Conservation (phyloP, 2,329 filamentous ascomycete genomes). For the Dryadomyces sulphureus region DNA sequence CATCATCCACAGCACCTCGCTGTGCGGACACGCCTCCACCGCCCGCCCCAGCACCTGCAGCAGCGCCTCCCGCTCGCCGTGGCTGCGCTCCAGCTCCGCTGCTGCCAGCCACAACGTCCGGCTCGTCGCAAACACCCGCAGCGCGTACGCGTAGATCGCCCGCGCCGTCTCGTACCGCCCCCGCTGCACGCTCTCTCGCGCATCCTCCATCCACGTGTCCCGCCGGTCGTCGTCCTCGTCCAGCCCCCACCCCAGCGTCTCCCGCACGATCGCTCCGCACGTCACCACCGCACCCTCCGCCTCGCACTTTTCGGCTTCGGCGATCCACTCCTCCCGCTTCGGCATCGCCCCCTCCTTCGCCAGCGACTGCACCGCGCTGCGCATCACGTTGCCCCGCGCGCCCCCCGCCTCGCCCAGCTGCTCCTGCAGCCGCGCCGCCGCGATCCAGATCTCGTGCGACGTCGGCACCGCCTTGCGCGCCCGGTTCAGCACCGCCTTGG, state of each 20-base stretch:
- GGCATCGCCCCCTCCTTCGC: slow-evolving; percentile 91
- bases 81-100: slow-evolving; percentile 78
- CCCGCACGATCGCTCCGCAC: slow-evolving; percentile 76
- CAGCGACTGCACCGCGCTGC: slow-evolving; percentile 76
- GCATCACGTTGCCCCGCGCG: slow-evolving; percentile 71
- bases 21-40: slow-evolving; percentile 82
- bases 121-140: slow-evolving; percentile 79
- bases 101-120: slow-evolving; percentile 82
- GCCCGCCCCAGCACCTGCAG: slow-evolving; percentile 83
- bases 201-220: slow-evolving; percentile 92
- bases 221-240: slow-evolving; percentile 96
- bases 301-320: slow-evolving; percentile 87
- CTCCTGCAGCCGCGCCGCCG: slow-evolving; percentile 79
- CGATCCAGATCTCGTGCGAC: slow-evolving; percentile 93
- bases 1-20: slow-evolving; percentile 89
- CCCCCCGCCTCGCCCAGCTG: slow-evolving; percentile 49
- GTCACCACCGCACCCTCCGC: slow-evolving; percentile 78
- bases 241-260: slow-evolving; percentile 83
- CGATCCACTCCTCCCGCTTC: slow-evolving; percentile 93
- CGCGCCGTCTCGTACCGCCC: slow-evolving; percentile 81
- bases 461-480: slow-evolving; percentile 88
- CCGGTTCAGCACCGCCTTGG: slow-evolving; percentile 87
- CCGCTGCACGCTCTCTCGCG: slow-evolving; percentile 63
- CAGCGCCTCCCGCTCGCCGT: slow-evolving; percentile 53
- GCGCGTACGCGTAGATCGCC: slow-evolving; percentile 82